Evolutionary conservation across 257 asterid genomes (phyloP).

Genomic region (Knoxia roxburghii): DNA sequence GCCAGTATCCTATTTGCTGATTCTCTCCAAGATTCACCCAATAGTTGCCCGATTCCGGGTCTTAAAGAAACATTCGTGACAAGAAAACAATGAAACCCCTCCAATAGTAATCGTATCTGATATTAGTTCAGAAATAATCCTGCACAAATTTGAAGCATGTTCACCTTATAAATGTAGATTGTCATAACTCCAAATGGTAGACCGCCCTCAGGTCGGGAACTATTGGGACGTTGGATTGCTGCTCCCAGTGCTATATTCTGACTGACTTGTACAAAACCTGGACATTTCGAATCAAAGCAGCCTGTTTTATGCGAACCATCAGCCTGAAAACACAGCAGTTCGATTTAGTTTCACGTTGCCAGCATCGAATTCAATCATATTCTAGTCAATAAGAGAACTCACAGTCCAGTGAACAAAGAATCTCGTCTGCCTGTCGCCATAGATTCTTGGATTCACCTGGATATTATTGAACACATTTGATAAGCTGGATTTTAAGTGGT

Average conservation of each 20-base stretch:
- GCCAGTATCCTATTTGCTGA: conserved; percentile 60
- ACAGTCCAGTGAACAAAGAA: conserved; percentile 7
- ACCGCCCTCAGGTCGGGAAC: conserved; percentile 14
- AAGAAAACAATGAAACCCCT: neutral
- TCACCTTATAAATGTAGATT: conserved; percentile 47
- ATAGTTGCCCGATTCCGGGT: conserved; percentile 43
- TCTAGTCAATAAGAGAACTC: neutral
- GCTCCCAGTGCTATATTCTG: conserved; percentile 59
- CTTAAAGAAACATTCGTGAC: too few species aligned
- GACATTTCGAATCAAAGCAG: conserved; percentile 10
- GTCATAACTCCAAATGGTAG: conserved; percentile 33
- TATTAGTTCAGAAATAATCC: too few species aligned
- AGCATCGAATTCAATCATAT: too few species aligned
- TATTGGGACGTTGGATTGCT: conserved; percentile 33
- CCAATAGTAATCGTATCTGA: too few species aligned
- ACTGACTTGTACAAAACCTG: conserved; percentile 44
- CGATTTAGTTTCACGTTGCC: too few species aligned
- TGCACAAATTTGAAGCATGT: neutral
- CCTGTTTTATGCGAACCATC: conserved; percentile 5
- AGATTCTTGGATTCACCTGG: conserved; percentile 8
- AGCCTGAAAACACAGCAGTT: neutral
- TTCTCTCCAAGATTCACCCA: conserved; percentile 53
- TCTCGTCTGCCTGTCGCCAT: conserved; percentile 3
- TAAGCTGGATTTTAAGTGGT: too few species aligned
- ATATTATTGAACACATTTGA: too few species aligned